These are phyloP conservation scores for Bipolaris sorokiniana DNA, from an alignment of 2,329 filamentous ascomycete genomes.

Conservation along the genomic window DNA sequence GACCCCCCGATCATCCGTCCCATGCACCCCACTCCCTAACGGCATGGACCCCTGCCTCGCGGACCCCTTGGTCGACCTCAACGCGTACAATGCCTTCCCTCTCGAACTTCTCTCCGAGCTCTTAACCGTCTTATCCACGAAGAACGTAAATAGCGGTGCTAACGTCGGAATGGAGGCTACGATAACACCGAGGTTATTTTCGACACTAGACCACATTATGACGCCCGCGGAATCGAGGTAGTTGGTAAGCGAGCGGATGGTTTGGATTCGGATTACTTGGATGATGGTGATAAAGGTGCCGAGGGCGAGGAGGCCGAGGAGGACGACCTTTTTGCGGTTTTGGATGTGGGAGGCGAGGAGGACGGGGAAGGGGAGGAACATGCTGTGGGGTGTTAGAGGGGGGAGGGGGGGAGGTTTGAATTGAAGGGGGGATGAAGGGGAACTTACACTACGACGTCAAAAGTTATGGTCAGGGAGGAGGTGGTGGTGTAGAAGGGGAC, in stretches of 20 bases:
- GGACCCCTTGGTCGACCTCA: conserved; percentile 4
- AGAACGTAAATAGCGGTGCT: conserved; percentile 23
- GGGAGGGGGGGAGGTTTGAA: no score
- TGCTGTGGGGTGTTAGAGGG: conserved; percentile 2
- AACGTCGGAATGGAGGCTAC: conserved; percentile 22
- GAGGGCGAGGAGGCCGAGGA: conserved; percentile 18
- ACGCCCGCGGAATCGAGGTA: conserved; percentile 22
- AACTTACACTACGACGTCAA: conserved; percentile 21
- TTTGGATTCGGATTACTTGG: conserved; percentile 21
- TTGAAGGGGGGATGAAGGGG: no score
- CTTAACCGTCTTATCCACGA: conserved; percentile 21
- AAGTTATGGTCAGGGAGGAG: conserved; percentile 19
- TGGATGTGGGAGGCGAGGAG: conserved; percentile 19
- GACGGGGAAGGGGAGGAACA: conserved; percentile 23
- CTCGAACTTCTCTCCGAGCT: conserved; percentile 11
- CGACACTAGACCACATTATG: conserved; percentile 27
- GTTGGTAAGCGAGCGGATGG: conserved; percentile 20
- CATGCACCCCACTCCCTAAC: conserved; percentile 6
- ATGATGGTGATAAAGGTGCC: conserved; percentile 26
- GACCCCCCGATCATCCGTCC: neutral
- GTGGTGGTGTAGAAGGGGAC: conserved; percentile 25
- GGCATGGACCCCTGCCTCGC: conserved; percentile 8
- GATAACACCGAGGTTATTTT: conserved; percentile 27
- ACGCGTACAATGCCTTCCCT: conserved; percentile 12
- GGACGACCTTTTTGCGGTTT: conserved; percentile 20